Evolutionary conservation across 352 stramenopile genomes (phyloP).

Genomic region (Pythium pyrilobum): DNA sequence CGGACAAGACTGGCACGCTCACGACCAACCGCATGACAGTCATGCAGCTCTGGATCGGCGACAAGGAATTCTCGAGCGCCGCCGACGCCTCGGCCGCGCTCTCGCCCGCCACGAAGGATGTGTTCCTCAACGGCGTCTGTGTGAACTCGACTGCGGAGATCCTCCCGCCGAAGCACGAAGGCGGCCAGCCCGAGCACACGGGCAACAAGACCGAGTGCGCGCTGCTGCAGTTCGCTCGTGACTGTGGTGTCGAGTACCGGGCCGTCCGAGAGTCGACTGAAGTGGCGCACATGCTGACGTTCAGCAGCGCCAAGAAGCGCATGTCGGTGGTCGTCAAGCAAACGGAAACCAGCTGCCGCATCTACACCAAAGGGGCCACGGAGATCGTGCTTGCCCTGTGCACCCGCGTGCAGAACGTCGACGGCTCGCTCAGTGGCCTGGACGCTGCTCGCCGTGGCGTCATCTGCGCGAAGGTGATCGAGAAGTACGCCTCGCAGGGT

Average conservation of each 20-base stretch:
- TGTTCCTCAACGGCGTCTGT: constrained; percentile 53
- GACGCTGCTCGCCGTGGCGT: no score
- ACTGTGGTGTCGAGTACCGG: constrained; percentile 60
- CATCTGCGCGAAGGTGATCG: constrained; percentile 61
- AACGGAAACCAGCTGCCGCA: constrained; percentile 34
- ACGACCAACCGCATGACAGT: constrained; percentile 98
- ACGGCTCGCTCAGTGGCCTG: constrained; percentile 65
- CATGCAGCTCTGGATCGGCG: no score
- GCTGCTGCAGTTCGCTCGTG: constrained; percentile 60
- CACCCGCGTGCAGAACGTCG: constrained; percentile 54
- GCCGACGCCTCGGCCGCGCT: constrained; percentile 40
- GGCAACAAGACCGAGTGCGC: constrained; percentile 81
- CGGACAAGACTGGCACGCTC: constrained; percentile 97
- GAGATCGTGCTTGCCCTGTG: constrained; percentile 71
- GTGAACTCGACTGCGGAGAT: constrained; percentile 79
- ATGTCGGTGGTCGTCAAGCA: constrained; percentile 69
- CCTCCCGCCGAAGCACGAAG: constrained; percentile 34
- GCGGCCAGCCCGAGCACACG: constrained; percentile 59
- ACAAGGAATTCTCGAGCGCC: constrained; percentile 16
- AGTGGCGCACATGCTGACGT: constrained; percentile 70
- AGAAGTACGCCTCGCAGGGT: constrained; percentile 73
- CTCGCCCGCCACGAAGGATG: constrained; percentile 52
- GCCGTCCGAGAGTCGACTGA: constrained; percentile 38
- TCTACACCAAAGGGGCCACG: constrained; percentile 72
- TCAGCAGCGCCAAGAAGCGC: constrained; percentile 76